These are phyloP conservation scores for Cytidiella melzeri DNA, from an alignment of 768 basidiomycete species.

Conservation along the genomic window DNA sequence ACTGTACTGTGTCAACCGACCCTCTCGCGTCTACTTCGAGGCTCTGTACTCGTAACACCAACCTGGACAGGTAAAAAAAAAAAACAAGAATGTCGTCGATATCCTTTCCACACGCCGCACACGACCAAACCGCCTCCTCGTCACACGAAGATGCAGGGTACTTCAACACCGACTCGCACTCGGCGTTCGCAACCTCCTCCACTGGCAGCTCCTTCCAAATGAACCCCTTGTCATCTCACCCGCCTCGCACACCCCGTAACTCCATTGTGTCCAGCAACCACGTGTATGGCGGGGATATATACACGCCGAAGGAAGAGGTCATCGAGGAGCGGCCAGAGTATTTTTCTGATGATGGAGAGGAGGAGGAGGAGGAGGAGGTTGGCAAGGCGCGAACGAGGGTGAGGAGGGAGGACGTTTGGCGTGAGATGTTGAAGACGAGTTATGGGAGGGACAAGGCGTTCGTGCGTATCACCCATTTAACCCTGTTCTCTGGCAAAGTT, in stretches of 20 bases:
- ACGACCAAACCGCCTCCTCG: constrained; percentile 27
- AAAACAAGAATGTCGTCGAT: constrained; percentile 10
- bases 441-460: constrained; percentile 82
- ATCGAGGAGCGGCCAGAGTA: constrained; percentile 26
- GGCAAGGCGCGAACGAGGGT: constrained; percentile 39
- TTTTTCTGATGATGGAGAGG: constrained; percentile 19
- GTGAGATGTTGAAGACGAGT: constrained; percentile 72
- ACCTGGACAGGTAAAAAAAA: too few relatives aligned
- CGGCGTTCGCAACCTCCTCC: not conserved
- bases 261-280: constrained; percentile 37
- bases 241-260: constrained; percentile 68
- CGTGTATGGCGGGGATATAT: constrained; percentile 35
- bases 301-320: constrained; percentile 35
- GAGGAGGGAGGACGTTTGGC: constrained; percentile 65
- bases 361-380: constrained; percentile 28
- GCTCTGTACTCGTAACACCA: too few relatives aligned
- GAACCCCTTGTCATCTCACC: constrained; percentile 75
- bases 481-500: too few relatives aligned
- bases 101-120: constrained; percentile 6
- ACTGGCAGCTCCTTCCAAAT: constrained; percentile 60
- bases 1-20: too few relatives aligned
- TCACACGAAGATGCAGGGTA: constrained; percentile 39
- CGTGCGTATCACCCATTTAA: constrained; percentile 49
- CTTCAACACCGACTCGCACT: constrained; percentile 25
- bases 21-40: too few relatives aligned